These are phyloP conservation scores for Metschnikowia gelsemii DNA, from an alignment of 805 yeast genomes.

Conservation along the genomic window DNA sequence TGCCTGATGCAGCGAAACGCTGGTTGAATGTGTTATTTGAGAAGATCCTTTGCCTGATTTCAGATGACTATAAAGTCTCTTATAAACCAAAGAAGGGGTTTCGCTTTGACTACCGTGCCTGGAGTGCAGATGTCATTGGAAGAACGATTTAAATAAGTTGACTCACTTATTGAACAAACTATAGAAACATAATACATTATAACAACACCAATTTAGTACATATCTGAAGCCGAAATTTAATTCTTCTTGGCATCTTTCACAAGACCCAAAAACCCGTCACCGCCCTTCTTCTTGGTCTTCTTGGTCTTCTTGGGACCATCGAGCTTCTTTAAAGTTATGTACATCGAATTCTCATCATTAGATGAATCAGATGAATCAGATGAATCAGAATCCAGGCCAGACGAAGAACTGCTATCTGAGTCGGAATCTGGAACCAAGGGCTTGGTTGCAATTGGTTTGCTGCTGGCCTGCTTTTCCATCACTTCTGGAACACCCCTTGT, in stretches of 20 bases:
- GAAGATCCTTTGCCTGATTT: conserved; percentile 31
- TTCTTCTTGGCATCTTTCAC: conserved; percentile 30
- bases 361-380: conserved; percentile 8
- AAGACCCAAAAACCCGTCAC: conserved; percentile 30
- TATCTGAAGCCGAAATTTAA: conserved; percentile 1
- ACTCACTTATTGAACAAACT: neutral
- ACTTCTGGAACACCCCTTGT: conserved; percentile 21
- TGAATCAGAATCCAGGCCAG: conserved; percentile 15
- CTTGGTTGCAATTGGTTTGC: conserved; percentile 5
- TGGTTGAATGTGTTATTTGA: conserved; percentile 35
- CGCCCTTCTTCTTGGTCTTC: conserved; percentile 23
- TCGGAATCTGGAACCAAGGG: conserved; percentile 1
- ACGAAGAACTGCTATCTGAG: conserved; percentile 13
- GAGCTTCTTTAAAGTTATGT: conserved; percentile 28
- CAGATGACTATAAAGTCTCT: conserved; percentile 16
- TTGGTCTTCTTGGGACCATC: conserved; percentile 14
- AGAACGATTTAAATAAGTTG: conserved; percentile 18
- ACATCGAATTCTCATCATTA: conserved; percentile 20
- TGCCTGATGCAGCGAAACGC: conserved; percentile 35
- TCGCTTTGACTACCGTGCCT: conserved; percentile 27
- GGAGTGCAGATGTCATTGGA: conserved; percentile 38
- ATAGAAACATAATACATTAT: too few relatives aligned
- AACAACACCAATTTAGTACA: too few relatives aligned
- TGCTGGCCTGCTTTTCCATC: conserved; percentile 8
- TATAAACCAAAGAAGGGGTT: conserved; percentile 8